Evolutionary conservation across 441 rosid genomes (phyloP).

Genomic region (Francoa sonchifolia): DNA sequence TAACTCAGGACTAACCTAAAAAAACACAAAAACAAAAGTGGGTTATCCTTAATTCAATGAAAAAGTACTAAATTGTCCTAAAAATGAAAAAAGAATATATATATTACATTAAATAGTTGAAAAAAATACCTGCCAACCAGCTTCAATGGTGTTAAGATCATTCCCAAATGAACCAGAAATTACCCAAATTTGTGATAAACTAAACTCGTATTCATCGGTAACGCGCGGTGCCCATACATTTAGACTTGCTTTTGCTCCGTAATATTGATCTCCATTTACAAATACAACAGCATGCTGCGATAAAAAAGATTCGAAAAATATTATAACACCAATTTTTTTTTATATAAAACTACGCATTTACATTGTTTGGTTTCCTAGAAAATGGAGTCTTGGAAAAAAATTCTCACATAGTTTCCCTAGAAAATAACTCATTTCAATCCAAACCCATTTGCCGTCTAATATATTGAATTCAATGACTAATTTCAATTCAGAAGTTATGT

Average conservation of each 20-base stretch:
- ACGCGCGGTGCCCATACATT: conserved; percentile 18
- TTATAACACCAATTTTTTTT: neutral
- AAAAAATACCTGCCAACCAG: conserved; percentile 16
- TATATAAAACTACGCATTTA: neutral
- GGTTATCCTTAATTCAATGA: neutral
- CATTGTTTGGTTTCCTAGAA: neutral
- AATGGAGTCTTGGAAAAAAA: neutral
- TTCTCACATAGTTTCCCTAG: too few species aligned
- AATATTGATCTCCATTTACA: conserved; percentile 17
- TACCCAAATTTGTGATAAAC: conserved; percentile 18
- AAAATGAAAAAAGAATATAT: neutral
- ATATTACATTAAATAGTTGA: neutral
- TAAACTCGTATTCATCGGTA: conserved; percentile 11
- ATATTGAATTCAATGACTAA: too few species aligned
- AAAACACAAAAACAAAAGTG: neutral
- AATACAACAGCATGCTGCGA: conserved; percentile 14
- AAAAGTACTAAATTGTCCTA: neutral
- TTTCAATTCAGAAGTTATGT: too few species aligned
- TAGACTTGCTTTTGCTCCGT: conserved; percentile 16
- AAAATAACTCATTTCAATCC: too few species aligned
- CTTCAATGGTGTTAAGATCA: conserved; percentile 20
- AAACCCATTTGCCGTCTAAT: too few species aligned
- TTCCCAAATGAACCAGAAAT: conserved; percentile 17
- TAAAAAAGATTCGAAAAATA: neutral
- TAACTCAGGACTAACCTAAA: conserved; percentile 17